phyloP scores from a whole-genome alignment of 768 basidiomycete genomes.

The Coprinopsis sp. region DNA sequence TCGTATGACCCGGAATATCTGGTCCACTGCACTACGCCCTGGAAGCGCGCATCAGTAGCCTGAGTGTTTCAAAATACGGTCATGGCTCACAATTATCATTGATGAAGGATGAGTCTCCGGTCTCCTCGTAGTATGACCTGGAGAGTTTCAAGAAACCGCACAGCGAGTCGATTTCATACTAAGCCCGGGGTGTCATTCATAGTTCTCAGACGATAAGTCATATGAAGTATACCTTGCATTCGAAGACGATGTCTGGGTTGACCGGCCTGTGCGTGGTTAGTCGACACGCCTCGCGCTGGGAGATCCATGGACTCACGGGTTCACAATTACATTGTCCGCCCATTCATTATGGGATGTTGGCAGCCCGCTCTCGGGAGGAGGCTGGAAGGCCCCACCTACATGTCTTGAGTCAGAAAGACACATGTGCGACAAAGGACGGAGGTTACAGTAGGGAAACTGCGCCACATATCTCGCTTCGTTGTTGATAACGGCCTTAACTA shows the following conservation, averaged over 20 bases:
- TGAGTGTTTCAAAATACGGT: background rate
- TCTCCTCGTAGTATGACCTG: constrained; percentile 65
- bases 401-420: constrained; percentile 1
- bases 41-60: constrained; percentile 3
- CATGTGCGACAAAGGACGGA: background rate
- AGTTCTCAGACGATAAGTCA: background rate
- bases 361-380: constrained; percentile 71
- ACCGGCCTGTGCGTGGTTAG: constrained; percentile 63
- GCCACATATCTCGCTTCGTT: constrained; percentile 73
- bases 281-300: too few species aligned
- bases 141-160: constrained; percentile 79
- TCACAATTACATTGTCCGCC: constrained; percentile 66
- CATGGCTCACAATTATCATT: constrained; percentile 55
- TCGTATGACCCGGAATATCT: constrained; percentile 71
- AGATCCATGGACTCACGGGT: constrained; percentile 70
- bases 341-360: constrained; percentile 60
- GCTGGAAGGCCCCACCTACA: constrained; percentile 68
- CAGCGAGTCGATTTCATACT: constrained; percentile 80
- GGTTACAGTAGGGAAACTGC: constrained; percentile 65
- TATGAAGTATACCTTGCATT: constrained; percentile 60
- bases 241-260: constrained; percentile 66
- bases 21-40: constrained; percentile 67
- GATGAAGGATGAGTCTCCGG: constrained; percentile 67
- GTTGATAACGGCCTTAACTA: constrained; percentile 80
- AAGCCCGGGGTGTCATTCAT: background rate